Conservation (phyloP, 768 basidiomycete species). For the Mycena maculata region DNA sequence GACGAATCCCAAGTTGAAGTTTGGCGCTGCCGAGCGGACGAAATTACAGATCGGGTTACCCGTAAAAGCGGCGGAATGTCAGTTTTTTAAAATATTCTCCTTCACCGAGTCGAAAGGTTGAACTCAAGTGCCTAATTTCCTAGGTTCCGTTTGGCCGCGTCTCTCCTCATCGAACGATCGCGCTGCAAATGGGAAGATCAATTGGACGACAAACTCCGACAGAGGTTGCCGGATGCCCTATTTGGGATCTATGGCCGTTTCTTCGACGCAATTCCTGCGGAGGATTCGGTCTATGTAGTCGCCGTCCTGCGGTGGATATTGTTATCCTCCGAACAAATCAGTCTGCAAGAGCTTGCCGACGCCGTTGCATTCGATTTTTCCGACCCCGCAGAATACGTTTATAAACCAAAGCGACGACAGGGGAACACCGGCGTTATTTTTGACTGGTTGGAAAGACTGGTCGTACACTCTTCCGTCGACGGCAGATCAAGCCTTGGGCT, state of each 20-base stretch:
- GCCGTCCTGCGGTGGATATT: neutral
- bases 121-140: neutral
- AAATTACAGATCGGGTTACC: neutral
- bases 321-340: neutral
- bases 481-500: neutral
- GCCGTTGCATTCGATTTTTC: neutral
- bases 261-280: neutral
- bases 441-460: neutral
- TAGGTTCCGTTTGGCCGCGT: neutral
- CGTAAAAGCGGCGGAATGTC: constrained; percentile 1
- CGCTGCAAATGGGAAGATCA: neutral
- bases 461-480: no score
- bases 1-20: neutral
- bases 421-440: neutral
- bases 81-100: neutral
- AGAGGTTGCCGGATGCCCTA: neutral
- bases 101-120: neutral
- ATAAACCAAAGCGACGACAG: neutral
- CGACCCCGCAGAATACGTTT: neutral
- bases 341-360: no score
- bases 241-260: neutral
- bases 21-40: neutral
- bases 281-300: neutral
- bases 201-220: no score
- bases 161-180: neutral